Evolutionary conservation across 1,284 basidiomycete genomes (phyloP).

Genomic region (Blastosporella zonata): DNA sequence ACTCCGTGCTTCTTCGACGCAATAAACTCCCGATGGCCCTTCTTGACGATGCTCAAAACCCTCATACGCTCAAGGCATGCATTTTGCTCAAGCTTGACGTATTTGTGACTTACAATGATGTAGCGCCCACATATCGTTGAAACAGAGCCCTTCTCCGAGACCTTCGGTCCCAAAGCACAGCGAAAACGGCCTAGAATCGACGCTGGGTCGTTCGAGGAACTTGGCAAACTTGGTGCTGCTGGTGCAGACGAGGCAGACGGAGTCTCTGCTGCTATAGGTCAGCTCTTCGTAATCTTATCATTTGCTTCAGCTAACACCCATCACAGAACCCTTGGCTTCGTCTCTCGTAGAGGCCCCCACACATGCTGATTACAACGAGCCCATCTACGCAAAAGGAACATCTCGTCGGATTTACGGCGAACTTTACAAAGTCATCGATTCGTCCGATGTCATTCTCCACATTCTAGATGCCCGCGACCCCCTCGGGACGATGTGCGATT

Average conservation of each 20-base stretch:
- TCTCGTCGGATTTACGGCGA: constrained; percentile 96
- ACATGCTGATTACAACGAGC: constrained; percentile 77
- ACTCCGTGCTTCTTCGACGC: constrained; percentile 85
- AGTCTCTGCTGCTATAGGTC: constrained; percentile 41
- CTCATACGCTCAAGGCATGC: constrained; percentile 69
- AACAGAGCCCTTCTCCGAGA: constrained; percentile 89
- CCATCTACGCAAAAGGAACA: constrained; percentile 90
- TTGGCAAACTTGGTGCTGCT: constrained; percentile 64
- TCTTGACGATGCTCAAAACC: constrained; percentile 82
- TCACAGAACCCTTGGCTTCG: constrained; percentile 40
- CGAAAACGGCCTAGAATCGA: constrained; percentile 85
- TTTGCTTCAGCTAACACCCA: not conserved
- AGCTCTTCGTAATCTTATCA: constrained; percentile 8
- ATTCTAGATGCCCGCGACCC: constrained; percentile 97
- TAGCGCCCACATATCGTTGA: constrained; percentile 90
- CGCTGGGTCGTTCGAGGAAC: constrained; percentile 84
- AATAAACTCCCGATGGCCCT: constrained; percentile 96
- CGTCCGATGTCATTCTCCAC: constrained; percentile 95
- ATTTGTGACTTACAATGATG: not conserved
- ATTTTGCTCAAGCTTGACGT: not conserved
- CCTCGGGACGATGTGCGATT: constrained; percentile 94
- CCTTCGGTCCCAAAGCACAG: constrained; percentile 92
- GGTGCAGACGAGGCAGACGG: constrained; percentile 43
- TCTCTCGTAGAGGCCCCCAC: constrained; percentile 51
- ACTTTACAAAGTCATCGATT: constrained; percentile 99